These are phyloP conservation scores for Obelidium mucronatum DNA, from an alignment of 192 early-diverging fungal genomes.

Conservation along the genomic window DNA sequence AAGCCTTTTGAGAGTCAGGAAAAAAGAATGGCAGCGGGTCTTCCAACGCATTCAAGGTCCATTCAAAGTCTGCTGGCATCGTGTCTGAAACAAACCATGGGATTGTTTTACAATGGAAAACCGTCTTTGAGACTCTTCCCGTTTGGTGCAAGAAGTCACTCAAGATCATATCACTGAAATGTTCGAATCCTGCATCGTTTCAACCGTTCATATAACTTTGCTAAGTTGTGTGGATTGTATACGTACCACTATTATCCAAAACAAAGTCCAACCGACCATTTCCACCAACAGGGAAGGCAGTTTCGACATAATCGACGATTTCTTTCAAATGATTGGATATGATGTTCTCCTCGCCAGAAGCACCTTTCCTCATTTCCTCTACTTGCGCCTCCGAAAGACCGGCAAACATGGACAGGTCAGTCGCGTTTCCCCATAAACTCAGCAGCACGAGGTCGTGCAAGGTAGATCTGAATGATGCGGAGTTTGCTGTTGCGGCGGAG, in stretches of 20 bases:
- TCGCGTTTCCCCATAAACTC: slow-evolving; percentile 35
- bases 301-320: slow-evolving; percentile 16
- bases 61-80: slow-evolving; percentile 81
- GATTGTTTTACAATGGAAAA: slow-evolving; percentile 86
- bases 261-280: slow-evolving; percentile 26
- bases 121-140: slow-evolving; percentile 67
- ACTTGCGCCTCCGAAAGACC: slow-evolving; percentile 7
- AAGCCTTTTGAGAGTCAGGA: not conserved
- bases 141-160: slow-evolving; percentile 83
- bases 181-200: slow-evolving; percentile 76
- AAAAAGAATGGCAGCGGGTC: slow-evolving; percentile 27
- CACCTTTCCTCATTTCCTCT: slow-evolving; percentile 14
- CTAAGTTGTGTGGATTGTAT: not conserved
- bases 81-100: slow-evolving; percentile 97
- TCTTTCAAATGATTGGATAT: slow-evolving; percentile 72
- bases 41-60: slow-evolving; percentile 57
- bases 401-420: slow-evolving; percentile 36
- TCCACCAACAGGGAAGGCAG: not conserved
- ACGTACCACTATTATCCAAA: slow-evolving; percentile 36
- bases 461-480: not conserved
- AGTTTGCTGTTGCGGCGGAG: not conserved
- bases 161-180: slow-evolving; percentile 86
- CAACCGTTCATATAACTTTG: not conserved
- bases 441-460: slow-evolving; percentile 24
- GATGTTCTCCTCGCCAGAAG: slow-evolving; percentile 52